A percentile compares a stretch with the other conserved stretches of the same genome.
phyloP scores from a whole-genome alignment of 2,329 filamentous ascomycete genomes.

The Penicillium sp. region DNA sequence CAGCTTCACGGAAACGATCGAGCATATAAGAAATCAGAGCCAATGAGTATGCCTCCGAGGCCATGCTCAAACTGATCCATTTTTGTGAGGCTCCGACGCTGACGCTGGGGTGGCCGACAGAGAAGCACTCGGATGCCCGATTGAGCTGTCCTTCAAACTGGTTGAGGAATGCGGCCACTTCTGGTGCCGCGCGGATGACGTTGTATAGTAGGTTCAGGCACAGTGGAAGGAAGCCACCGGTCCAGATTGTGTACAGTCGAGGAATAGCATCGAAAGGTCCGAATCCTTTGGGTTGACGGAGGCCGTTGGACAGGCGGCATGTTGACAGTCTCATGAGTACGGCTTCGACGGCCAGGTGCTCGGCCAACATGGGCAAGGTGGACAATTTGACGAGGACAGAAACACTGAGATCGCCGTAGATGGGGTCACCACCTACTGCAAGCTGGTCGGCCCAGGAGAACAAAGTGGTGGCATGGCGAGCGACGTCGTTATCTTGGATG shows the following conservation, averaged over 20 bases:
- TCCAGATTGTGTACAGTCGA: conserved; percentile 87
- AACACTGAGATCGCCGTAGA: conserved; percentile 90
- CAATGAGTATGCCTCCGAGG: conserved; percentile 75
- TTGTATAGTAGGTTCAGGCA: conserved; percentile 83
- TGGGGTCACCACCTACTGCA: conserved; percentile 72
- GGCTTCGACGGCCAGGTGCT: conserved; percentile 85
- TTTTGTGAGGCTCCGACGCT: conserved; percentile 48
- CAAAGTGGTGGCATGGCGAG: conserved; percentile 78
- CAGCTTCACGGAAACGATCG: conserved; percentile 60
- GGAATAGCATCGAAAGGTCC: conserved; percentile 75
- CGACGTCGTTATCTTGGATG: conserved; percentile 62
- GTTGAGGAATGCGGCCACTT: conserved; percentile 83
- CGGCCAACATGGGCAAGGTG: conserved; percentile 73
- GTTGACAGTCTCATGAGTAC: conserved; percentile 75
- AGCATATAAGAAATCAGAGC: conserved; percentile 73
- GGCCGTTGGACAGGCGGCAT: conserved; percentile 73
- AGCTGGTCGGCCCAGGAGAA: conserved; percentile 93
- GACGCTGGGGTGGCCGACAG: conserved; percentile 48
- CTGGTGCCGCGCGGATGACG: conserved; percentile 75
- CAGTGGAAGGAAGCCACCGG: conserved; percentile 79
- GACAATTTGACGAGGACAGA: conserved; percentile 87
- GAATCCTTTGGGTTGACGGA: conserved; percentile 65
- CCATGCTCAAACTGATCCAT: conserved; percentile 69
- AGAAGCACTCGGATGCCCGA: conserved; percentile 70
- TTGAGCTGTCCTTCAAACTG: conserved; percentile 78